Evolutionary conservation across 2,329 filamentous ascomycete genomes (phyloP).

Genomic region (Aspergillus spinulosporus): DNA sequence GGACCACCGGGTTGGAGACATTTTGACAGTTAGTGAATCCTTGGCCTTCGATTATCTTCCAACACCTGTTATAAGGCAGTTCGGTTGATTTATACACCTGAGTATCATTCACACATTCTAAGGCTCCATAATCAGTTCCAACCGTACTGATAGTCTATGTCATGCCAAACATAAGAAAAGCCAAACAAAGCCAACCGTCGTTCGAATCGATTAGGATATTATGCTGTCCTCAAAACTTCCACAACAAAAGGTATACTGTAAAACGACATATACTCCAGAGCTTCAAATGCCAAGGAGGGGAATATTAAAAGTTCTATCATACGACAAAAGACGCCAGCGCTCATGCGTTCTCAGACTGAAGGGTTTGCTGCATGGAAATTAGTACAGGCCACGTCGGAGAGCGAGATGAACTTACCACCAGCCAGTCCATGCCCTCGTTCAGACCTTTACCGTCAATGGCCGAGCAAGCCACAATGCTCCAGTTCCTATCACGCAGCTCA

Average conservation of each 20-base stretch:
- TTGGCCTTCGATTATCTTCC: background rate
- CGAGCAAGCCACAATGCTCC: constrained; percentile 98
- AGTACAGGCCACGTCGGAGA: constrained; percentile 7
- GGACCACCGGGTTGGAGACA: background rate
- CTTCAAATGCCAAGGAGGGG: constrained; percentile 25
- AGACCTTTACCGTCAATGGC: constrained; percentile 94
- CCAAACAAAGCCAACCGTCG: background rate
- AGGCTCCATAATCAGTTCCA: constrained; percentile 1
- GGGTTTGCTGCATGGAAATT: constrained; percentile 40
- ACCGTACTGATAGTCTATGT: background rate
- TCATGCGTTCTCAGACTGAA: constrained; percentile 47
- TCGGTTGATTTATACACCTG: constrained; percentile 5
- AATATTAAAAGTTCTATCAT: constrained; percentile 36
- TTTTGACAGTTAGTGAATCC: background rate
- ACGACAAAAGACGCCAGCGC: constrained; percentile 31
- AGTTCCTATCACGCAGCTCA: constrained; percentile 92
- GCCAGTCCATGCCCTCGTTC: constrained; percentile 98
- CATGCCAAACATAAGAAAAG: constrained; percentile 12
- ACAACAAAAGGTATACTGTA: constrained; percentile 33
- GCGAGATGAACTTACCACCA: constrained; percentile 65
- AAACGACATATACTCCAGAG: constrained; percentile 35
- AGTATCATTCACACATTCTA: constrained; percentile 4
- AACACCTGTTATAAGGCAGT: background rate
- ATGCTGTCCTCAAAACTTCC: constrained; percentile 29
- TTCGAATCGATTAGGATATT: constrained; percentile 36